A percentile compares a stretch with the other conserved stretches of the same genome.
Evolutionary conservation across 805 yeast species (phyloP).

Genomic region (Teunomyces lycoperdinae): DNA sequence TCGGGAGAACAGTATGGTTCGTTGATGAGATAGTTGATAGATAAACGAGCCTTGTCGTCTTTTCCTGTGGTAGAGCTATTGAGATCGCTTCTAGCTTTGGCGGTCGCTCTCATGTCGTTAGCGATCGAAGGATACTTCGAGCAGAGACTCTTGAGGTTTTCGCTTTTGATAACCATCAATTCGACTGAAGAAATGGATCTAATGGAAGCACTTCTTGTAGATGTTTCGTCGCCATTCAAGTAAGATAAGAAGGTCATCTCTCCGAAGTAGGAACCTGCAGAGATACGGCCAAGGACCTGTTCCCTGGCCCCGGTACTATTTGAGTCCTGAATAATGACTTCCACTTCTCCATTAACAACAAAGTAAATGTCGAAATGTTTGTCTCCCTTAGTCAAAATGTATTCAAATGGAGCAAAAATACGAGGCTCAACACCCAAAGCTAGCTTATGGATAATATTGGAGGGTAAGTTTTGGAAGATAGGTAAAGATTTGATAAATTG

Average conservation of each 20-base stretch:
- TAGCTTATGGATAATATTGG: constrained; percentile 57
- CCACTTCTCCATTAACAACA: constrained; percentile 67
- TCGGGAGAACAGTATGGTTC: constrained; percentile 1
- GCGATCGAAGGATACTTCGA: constrained; percentile 55
- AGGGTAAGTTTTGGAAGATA: constrained; percentile 55
- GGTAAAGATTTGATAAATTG: constrained; percentile 58
- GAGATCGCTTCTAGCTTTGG: constrained; percentile 45
- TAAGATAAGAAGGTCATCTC: constrained; percentile 68
- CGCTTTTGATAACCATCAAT: constrained; percentile 57
- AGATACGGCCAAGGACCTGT: constrained; percentile 53
- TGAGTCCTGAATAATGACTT: constrained; percentile 41
- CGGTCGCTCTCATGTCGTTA: constrained; percentile 60
- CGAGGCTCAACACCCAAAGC: constrained; percentile 63
- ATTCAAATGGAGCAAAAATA: constrained; percentile 53
- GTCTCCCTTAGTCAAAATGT: constrained; percentile 58
- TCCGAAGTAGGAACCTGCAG: constrained; percentile 68
- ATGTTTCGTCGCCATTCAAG: constrained; percentile 26
- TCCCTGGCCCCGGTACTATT: constrained; percentile 22
- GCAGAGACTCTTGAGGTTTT: constrained; percentile 52
- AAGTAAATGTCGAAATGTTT: constrained; percentile 63
- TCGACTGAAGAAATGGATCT: constrained; percentile 61
- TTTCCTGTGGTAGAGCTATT: constrained; percentile 16
- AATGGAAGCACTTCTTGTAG: constrained; percentile 57
- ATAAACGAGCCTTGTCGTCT: constrained; percentile 10
- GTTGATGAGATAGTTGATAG: constrained; percentile 21